phyloP scores from a whole-genome alignment of 2,329 filamentous ascomycete genomes.

The Epichloe sibirici region DNA sequence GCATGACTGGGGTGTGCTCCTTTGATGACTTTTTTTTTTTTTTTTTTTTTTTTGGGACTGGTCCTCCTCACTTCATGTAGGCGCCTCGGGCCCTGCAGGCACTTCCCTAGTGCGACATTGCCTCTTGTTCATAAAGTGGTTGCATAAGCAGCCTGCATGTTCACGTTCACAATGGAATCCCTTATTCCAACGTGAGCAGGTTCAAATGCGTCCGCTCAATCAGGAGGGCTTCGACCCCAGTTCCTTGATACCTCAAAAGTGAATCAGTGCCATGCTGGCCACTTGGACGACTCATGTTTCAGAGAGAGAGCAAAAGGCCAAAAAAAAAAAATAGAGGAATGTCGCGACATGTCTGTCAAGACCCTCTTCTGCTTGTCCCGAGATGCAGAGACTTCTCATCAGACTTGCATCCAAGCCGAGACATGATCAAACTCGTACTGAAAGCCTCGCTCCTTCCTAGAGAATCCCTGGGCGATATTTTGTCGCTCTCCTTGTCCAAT shows the following conservation, averaged over 20 bases:
- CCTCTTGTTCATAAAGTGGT: constrained; percentile 1
- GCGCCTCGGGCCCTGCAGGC: too few species aligned
- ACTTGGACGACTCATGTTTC: too few species aligned
- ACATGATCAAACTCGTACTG: neutral
- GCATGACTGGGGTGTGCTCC: too few species aligned
- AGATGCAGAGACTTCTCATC: neutral
- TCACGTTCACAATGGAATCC: too few species aligned
- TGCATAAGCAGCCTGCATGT: neutral
- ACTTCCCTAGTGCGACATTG: neutral
- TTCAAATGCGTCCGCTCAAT: neutral
- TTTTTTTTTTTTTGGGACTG: accelerated
- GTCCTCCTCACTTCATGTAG: too few species aligned
- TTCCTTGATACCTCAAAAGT: too few species aligned
- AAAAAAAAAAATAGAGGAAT: too few species aligned
- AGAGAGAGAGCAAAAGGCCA: too few species aligned
- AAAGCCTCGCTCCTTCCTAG: neutral
- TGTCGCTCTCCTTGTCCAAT: neutral
- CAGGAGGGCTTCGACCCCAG: too few species aligned
- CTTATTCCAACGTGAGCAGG: too few species aligned
- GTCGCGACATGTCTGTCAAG: too few species aligned
- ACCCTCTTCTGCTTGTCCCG: neutral
- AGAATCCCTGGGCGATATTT: neutral
- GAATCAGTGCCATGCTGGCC: neutral
- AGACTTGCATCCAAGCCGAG: neutral
- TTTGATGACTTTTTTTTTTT: too few species aligned